Evolutionary conservation across 169 alveolate genomes (phyloP), one percentile per base, ranked within the genome.

Genomic region (Eimeria zaria): DNA sequence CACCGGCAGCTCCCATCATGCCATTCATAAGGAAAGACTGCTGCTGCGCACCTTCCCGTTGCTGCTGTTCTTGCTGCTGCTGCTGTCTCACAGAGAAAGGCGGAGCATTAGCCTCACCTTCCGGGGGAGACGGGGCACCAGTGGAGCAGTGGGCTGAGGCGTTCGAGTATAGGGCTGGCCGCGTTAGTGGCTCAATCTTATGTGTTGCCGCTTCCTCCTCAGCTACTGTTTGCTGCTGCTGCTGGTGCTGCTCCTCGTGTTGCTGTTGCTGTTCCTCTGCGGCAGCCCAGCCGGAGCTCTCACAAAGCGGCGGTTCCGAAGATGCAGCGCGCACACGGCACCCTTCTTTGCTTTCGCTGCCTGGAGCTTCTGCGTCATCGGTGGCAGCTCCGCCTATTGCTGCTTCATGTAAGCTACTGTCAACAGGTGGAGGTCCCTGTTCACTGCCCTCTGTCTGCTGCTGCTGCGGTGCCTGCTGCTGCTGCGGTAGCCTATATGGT

Each of bases 271-370:
- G 36, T 58, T 41, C 81, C 81, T 85, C 81, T 71, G 76, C 46
- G 11, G 51, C 46, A 33, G 62, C 36, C 93, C 93, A 39, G 62
- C 62, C 60, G 27, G 62, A 58, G 62, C 62, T 44, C 44, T 85
- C 93, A 55, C 64, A 14, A 24, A 85, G 81, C 80, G 93, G 93
- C 51, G 93, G 93, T 81, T 55, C 93, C 62, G 93, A 85, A 41
- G 71, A 14, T 24, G 93, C 93, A 22, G 93, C 81, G 46, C 93
- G 93, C 55, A 85, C 93, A 20, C 93, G 76, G n/a, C 93, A 85
- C 8, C 93, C 93, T 22, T 85, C 93, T 62, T 60, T 58, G 46
- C n/a, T 41, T 51, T 55, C 74, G 36, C 74, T 51, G 30, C 36
- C 73, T 20, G 6, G 7, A 8, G 74, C 73, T n/a, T 24, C 60